A percentile compares a stretch with the other conserved stretches of the same genome.
Evolutionary conservation across 768 basidiomycete genomes (phyloP).

Genomic region (Leccinellum albellum): DNA sequence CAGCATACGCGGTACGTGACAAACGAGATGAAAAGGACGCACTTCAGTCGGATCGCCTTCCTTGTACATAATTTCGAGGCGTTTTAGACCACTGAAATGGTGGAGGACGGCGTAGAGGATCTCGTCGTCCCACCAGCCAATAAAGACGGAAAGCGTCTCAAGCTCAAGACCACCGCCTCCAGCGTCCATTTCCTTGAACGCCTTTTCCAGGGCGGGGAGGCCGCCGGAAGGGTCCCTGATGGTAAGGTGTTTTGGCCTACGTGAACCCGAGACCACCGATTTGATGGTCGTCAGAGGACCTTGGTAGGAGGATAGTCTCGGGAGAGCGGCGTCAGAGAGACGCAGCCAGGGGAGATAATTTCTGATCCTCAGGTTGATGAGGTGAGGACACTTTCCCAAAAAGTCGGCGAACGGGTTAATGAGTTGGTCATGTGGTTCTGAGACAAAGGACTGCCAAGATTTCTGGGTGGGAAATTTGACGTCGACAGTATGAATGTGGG

Average conservation of each 20-base stretch:
- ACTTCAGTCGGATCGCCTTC: constrained; percentile 41
- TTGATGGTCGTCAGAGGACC: constrained; percentile 28
- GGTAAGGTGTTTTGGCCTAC: constrained; percentile 20
- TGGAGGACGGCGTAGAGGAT: constrained; percentile 40
- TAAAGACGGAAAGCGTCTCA: constrained; percentile 32
- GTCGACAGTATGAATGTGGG: constrained; percentile 29
- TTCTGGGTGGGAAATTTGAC: constrained; percentile 30
- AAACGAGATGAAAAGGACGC: constrained; percentile 6
- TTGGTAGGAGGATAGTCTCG: constrained; percentile 17
- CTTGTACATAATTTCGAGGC: constrained; percentile 39
- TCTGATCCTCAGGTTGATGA: constrained; percentile 20
- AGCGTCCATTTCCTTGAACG: constrained; percentile 26
- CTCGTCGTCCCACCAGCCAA: constrained; percentile 46
- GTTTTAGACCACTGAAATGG: constrained; percentile 35
- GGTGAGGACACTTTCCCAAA: constrained; percentile 20
- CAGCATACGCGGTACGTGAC: not conserved
- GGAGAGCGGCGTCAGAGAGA: constrained; percentile 18
- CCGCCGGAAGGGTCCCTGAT: constrained; percentile 24
- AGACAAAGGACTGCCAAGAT: constrained; percentile 26
- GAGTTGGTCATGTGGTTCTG: constrained; percentile 27
- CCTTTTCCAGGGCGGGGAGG: constrained; percentile 21
- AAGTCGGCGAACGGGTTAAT: constrained; percentile 26
- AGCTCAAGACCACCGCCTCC: constrained; percentile 17
- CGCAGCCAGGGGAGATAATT: constrained; percentile 28
- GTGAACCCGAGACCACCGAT: constrained; percentile 19